Percentiles rank a stretch among this genome's conserved stretches.
phyloP scores from a whole-genome alignment of 1,139 yeast genomes.

The Lodderomyces orthopsilosis region DNA sequence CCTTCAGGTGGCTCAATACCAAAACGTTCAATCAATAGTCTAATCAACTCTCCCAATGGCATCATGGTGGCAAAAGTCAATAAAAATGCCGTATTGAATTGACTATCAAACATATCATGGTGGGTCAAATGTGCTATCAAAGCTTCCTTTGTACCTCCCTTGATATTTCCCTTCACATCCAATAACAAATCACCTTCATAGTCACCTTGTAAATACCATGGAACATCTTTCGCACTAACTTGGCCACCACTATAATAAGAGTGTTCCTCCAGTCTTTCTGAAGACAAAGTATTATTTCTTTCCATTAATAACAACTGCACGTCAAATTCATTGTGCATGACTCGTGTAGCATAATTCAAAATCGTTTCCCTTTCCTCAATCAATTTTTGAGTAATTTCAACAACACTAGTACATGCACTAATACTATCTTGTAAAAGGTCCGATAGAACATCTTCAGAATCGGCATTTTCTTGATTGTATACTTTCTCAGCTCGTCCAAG shows the following conservation, averaged over 20 bases:
- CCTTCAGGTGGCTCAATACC: conserved; percentile 86
- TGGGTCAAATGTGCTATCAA: conserved; percentile 80
- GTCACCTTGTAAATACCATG: conserved; percentile 84
- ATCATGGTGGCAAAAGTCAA: conserved; percentile 77
- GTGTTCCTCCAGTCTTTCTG: conserved; percentile 35
- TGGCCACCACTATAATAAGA: conserved; percentile 38
- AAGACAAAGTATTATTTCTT: conserved; percentile 53
- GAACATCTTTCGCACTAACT: conserved; percentile 42
- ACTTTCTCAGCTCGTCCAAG: conserved; percentile 35
- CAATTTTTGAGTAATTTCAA: conserved; percentile 51
- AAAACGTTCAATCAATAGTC: conserved; percentile 62
- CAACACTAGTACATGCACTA: conserved; percentile 43
- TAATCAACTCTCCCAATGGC: conserved; percentile 63
- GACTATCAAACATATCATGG: conserved; percentile 66
- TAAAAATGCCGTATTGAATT: conserved; percentile 69
- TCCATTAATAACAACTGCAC: conserved; percentile 61
- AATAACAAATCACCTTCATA: conserved; percentile 70
- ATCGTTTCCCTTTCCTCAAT: conserved; percentile 70
- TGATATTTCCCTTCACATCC: conserved; percentile 70
- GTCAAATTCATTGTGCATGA: conserved; percentile 71
- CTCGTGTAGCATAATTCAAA: conserved; percentile 69
- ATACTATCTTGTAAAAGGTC: conserved; percentile 46
- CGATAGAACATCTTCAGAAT: conserved; percentile 32
- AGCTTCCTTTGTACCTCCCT: conserved; percentile 85
- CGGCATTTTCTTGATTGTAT: conserved; percentile 33